Evolutionary conservation across 768 basidiomycete genomes (phyloP).

Genomic region (Lactarius sanguifluus): DNA sequence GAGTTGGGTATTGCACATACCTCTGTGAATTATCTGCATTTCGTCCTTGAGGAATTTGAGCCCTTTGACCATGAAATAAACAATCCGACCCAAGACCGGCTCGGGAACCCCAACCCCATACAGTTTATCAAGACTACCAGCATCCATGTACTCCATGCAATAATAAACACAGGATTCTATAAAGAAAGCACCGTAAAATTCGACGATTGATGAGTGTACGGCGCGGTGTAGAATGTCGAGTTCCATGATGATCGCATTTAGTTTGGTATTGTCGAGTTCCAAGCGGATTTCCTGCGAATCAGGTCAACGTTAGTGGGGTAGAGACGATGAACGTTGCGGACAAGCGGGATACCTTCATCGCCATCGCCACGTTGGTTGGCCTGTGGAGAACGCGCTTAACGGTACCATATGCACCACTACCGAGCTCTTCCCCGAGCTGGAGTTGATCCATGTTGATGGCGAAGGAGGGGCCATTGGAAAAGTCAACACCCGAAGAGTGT

Average conservation of each 20-base stretch:
- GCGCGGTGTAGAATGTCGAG: slow-evolving; percentile 97
- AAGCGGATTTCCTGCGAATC: slow-evolving; percentile 87
- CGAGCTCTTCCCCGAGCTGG: slow-evolving; percentile 88
- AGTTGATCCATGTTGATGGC: slow-evolving; percentile 95
- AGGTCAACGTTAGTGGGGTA: background rate
- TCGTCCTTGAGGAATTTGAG: slow-evolving; percentile 95
- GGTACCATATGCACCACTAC: slow-evolving; percentile 95
- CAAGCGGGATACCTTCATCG: slow-evolving; percentile 79
- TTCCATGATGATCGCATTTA: slow-evolving; percentile 98
- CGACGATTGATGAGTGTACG: slow-evolving; percentile 87
- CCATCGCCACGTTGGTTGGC: slow-evolving; percentile 95
- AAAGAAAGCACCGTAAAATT: slow-evolving; percentile 99
- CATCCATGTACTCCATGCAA: slow-evolving; percentile 99
- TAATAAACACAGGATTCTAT: slow-evolving; percentile 99
- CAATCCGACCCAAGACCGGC: slow-evolving; percentile 78
- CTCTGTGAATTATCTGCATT: slow-evolving; percentile 80
- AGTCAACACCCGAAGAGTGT: slow-evolving; percentile 85
- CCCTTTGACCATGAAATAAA: slow-evolving; percentile 79
- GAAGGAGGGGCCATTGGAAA: slow-evolving; percentile 87
- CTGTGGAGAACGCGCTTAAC: slow-evolving; percentile 94
- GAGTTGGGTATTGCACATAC: slow-evolving; percentile 36
- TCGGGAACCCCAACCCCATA: slow-evolving; percentile 57
- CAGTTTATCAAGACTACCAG: slow-evolving; percentile 90
- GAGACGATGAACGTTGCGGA: background rate
- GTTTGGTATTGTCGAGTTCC: slow-evolving; percentile 89